Base-by-base conservation (phyloP, 163 green algal species). In the Chloroidium sp. region DNA sequence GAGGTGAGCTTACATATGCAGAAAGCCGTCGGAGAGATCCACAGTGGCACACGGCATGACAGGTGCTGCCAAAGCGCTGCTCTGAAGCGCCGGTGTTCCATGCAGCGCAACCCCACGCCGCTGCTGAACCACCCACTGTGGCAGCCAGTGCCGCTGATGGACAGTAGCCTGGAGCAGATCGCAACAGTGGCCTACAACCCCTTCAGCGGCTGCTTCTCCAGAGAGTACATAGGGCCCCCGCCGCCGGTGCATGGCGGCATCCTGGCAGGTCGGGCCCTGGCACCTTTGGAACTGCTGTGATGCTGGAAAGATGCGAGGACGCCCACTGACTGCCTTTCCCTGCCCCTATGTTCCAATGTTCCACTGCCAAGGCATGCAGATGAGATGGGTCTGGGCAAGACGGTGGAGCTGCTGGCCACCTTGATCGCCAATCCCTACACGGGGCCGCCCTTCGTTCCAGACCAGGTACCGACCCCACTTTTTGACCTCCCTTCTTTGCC, bases 381-480 rank as follows among this genome's bases (percentile, higher is more conserved):
- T 68, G 62, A 85, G 76, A 81, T 79, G 77, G 86, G 87, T 2
- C 61, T 88, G 58, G 89, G 92, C 10, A 97, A 97, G 84, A 96
- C 92, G 0, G 95, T 98, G 2, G 95, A 98, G 88, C 77, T 98
- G 67, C 88, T 98, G 4, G 92, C 94, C 3, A 91, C 89, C 77
- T 91, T 98, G 69, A 78, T 93, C 2, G 86, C 88, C 0, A 80
- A 97, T 81, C 84, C 80, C 2, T 91, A 81, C 72, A 61, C 57
- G 3, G 69, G 57, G 36, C 57, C 67, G 0, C 76, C 76, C 68
- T 69, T 82, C 1, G 77, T 81, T 69, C 62, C 6, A 10, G 75
- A 78, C 57, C 75, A 69, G 78, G 78, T 81, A 59, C 6, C 61
- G 4, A 72, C 64, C 64, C 64, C 2, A 2, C 2, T 4, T 62